Percentiles rank a stretch among this genome's conserved stretches.
Evolutionary conservation across 257 asterid genomes (phyloP).

Genomic region (Scutellaria minor): DNA sequence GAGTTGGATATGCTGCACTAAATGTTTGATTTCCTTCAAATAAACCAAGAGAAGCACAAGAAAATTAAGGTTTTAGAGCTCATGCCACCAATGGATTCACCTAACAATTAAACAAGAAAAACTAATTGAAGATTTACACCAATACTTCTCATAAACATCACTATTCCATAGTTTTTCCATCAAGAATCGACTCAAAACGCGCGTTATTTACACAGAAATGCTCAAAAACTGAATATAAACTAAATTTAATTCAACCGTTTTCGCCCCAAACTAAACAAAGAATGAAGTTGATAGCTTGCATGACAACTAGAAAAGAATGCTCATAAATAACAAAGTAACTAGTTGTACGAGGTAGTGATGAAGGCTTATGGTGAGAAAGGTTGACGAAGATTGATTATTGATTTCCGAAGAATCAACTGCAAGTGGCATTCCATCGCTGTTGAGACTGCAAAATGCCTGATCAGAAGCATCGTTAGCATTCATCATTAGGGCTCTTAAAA

Average conservation of each 20-base stretch:
- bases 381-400: slow-evolving; percentile 59
- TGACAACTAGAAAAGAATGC: slow-evolving; percentile 31
- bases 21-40: no score
- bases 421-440: slow-evolving; percentile 86
- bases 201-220: slow-evolving; percentile 33
- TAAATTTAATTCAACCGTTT: slow-evolving; percentile 21
- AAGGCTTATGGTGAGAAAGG: slow-evolving; percentile 29
- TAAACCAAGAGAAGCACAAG: no score
- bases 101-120: no score
- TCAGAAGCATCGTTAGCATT: slow-evolving; percentile 48
- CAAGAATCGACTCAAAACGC: not conserved
- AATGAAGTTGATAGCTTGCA: slow-evolving; percentile 30
- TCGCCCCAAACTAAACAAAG: slow-evolving; percentile 17
- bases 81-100: no score
- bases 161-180: not conserved
- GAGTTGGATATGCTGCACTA: no score
- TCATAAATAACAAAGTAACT: slow-evolving; percentile 37
- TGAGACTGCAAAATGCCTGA: slow-evolving; percentile 69
- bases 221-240: slow-evolving; percentile 29
- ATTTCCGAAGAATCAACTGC: slow-evolving; percentile 92
- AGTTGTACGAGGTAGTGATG: slow-evolving; percentile 43
- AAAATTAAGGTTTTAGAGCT: no score
- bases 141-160: not conserved
- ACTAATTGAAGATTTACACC: no score
- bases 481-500: slow-evolving; percentile 81